Conservation (phyloP, 441 rosid genomes). For the Metrosideros polymorpha region DNA sequence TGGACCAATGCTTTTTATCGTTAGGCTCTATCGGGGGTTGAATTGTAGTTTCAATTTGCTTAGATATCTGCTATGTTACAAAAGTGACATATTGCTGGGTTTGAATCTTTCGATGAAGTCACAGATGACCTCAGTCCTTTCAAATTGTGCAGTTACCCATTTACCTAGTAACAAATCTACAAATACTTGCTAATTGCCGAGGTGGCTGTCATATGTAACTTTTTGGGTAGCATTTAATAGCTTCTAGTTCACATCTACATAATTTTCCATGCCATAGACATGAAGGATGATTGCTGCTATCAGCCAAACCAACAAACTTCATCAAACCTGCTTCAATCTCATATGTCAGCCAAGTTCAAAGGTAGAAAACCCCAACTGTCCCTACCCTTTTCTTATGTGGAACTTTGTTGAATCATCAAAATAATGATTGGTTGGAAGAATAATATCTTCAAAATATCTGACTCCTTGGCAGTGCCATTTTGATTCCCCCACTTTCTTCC, state of each 20-base stretch:
- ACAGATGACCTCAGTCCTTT: not conserved
- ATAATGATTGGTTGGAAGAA: not conserved
- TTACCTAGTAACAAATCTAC: not conserved
- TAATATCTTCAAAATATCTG: not conserved
- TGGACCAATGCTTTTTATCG: not conserved
- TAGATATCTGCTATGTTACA: not conserved
- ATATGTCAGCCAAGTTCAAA: not conserved
- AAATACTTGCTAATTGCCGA: not conserved
- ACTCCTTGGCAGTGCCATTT: not conserved
- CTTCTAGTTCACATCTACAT: not conserved
- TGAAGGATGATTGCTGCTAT: not conserved
- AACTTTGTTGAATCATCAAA: not conserved
- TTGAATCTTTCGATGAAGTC: not conserved
- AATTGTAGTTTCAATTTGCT: not conserved
- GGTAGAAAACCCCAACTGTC: not conserved
- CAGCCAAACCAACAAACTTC: not conserved
- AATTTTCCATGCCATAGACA: not conserved
- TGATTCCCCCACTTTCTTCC: not conserved
- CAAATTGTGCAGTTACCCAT: not conserved
- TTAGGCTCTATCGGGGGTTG: not conserved
- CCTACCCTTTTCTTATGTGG: not conserved
- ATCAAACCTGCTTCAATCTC: not conserved
- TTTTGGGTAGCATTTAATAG: not conserved
- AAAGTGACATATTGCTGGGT: not conserved
- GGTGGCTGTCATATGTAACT: not conserved